These are phyloP conservation scores for Prunus campanulata DNA, from an alignment of 306 rosid species.

Conservation along the genomic window DNA sequence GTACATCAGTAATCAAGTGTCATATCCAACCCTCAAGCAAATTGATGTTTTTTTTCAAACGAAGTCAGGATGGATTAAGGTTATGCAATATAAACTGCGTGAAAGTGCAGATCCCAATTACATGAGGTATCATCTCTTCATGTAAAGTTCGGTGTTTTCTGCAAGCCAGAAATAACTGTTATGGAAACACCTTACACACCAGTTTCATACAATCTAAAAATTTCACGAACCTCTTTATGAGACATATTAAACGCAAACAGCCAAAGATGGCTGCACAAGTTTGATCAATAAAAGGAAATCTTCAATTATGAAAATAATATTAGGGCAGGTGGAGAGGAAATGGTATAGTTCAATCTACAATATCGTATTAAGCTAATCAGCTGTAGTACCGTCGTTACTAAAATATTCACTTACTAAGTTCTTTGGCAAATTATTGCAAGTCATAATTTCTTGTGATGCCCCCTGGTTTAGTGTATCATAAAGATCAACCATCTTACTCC, in stretches of 20 bases:
- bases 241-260: background rate
- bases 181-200: background rate
- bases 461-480: conserved; percentile 32
- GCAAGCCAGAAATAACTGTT: conserved; percentile 5
- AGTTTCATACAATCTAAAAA: background rate
- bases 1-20: background rate
- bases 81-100: background rate
- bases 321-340: background rate
- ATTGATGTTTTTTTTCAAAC: background rate
- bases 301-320: background rate
- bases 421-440: conserved; percentile 35
- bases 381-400: conserved; percentile 7
- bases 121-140: background rate
- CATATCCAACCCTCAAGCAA: background rate
- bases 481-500: conserved; percentile 40
- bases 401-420: conserved; percentile 51
- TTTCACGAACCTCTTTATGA: background rate
- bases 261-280: background rate
- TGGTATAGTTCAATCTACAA: background rate
- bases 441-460: conserved; percentile 36
- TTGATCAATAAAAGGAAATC: background rate
- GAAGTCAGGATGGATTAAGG: background rate
- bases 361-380: conserved; percentile 15
- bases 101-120: background rate
- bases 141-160: background rate